Conservation (phyloP, 306 rosid genomes). For the Citrullus colocynthis region DNA sequence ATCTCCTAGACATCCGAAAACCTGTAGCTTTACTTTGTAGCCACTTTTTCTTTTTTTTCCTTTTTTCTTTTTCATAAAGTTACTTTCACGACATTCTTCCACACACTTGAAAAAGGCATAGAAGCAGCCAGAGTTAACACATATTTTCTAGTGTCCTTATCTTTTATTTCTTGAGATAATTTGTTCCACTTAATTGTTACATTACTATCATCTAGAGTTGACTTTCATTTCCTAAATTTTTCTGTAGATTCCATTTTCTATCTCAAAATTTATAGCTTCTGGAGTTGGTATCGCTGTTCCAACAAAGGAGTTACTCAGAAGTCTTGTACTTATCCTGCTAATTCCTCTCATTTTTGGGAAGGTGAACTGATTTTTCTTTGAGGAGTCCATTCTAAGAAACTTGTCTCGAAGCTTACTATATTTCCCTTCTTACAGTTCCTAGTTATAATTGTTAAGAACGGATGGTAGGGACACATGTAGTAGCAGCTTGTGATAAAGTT, state of each 20-base stretch:
- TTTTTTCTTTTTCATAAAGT: background rate
- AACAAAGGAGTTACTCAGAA: constrained; percentile 60
- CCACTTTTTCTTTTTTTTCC: background rate
- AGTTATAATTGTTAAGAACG: background rate
- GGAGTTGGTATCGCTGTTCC: constrained; percentile 88
- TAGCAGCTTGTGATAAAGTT: background rate
- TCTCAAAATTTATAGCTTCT: constrained; percentile 61
- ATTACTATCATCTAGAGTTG: background rate
- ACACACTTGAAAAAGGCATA: background rate
- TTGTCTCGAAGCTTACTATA: background rate
- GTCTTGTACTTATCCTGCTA: constrained; percentile 59
- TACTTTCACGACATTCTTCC: background rate
- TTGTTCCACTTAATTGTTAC: background rate
- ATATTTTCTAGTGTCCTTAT: background rate
- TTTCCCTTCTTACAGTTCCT: background rate
- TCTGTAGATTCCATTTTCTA: constrained; percentile 72
- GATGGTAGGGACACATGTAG: background rate
- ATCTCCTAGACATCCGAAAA: background rate
- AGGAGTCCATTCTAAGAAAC: background rate
- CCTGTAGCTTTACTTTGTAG: background rate
- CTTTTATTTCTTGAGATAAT: background rate
- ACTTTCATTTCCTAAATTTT: constrained; percentile 17
- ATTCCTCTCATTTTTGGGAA: constrained; percentile 77
- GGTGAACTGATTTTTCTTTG: constrained; percentile 32
- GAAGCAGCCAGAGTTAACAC: background rate